Evolutionary conservation across 257 asterid genomes (phyloP).

Genomic region (Solanum corneliomulleri): DNA sequence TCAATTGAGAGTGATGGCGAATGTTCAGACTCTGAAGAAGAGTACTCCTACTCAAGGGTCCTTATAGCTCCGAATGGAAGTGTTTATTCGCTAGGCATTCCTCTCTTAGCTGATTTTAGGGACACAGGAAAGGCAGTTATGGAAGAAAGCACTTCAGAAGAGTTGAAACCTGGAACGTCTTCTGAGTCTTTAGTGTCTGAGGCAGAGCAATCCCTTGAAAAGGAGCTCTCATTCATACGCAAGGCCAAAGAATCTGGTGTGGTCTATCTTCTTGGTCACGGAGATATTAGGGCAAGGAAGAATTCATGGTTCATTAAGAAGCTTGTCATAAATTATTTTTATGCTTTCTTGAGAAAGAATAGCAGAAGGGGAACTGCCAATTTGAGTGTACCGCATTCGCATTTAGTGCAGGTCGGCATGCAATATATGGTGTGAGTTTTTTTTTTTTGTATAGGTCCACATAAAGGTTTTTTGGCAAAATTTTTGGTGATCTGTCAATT

Average conservation of each 20-base stretch:
- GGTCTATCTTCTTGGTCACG: constrained; percentile 90
- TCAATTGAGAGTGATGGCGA: constrained; percentile 81
- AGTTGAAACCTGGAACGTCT: constrained; percentile 28
- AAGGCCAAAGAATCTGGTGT: constrained; percentile 82
- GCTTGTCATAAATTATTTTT: constrained; percentile 80
- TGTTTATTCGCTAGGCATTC: constrained; percentile 72
- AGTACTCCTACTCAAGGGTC: constrained; percentile 49
- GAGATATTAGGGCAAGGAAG: constrained; percentile 83
- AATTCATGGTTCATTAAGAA: constrained; percentile 90
- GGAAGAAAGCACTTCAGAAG: constrained; percentile 38
- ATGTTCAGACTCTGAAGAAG: constrained; percentile 56
- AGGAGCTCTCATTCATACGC: constrained; percentile 76
- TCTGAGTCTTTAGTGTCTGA: constrained; percentile 27
- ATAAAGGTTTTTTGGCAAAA: neutral
- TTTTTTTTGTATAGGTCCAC: neutral
- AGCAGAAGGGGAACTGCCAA: constrained; percentile 80
- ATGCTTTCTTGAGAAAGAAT: constrained; percentile 84
- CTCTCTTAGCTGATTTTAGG: constrained; percentile 67
- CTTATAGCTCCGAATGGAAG: constrained; percentile 90
- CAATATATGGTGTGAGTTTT: constrained; percentile 65
- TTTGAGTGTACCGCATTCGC: constrained; percentile 82
- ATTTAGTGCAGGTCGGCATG: constrained; percentile 91
- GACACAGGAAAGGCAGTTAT: constrained; percentile 33
- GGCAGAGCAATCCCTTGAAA: constrained; percentile 71
- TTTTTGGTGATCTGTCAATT: neutral